Base-by-base conservation (phyloP, 371 early-diverging fungal genomes). In the Catenaria anguillulae region DNA sequence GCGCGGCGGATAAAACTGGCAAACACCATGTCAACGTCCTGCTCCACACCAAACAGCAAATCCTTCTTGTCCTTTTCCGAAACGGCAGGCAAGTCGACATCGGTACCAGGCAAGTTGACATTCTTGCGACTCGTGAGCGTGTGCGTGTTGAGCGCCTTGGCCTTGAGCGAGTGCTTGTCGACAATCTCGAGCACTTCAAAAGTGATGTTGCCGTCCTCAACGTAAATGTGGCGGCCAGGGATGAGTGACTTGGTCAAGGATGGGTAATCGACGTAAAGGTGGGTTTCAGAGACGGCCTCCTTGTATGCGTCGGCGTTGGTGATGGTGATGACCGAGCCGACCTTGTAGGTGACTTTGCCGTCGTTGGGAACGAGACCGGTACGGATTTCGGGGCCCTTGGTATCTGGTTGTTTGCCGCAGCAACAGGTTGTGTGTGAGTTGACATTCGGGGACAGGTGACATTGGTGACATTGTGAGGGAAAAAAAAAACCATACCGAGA, bases 1-100 rank as follows among this genome's bases (percentile, higher is more conserved):
- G 86, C 90, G 62, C 82, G 83, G 55, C 93, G 86, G 68, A 98
- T 89, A 69, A 99, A 99, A 15, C 96, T 95, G 12, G 94, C 97
- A 79, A 97, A 97, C 66, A 99, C 76, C 63, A 94, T 84, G 71
- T 99, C 99, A 19, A 98, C 87, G 35, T 86, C 85, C 71, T 96
- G 82, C 75, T 89, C 80, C 56, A 98, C 84, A 46, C 93, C 99
- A 76, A 97, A 97, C 43, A 64, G 67, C 62, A 99, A 78, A 67
- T 97, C 96, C 33, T 70, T 66, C 67, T 83, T 89, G 74, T 99
- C 98, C 76, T 96, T 96, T 63, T 89, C 90, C 13, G 91, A 92
- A 62, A 97, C 80, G 1, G 92, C 90, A 19, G 93, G 97, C 59
- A 93, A 78, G 69, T 91, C 89, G 43, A 98, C 85, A 61, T 78